phyloP scores from a whole-genome alignment of 768 basidiomycete genomes.

The Agrocybe praecox region DNA sequence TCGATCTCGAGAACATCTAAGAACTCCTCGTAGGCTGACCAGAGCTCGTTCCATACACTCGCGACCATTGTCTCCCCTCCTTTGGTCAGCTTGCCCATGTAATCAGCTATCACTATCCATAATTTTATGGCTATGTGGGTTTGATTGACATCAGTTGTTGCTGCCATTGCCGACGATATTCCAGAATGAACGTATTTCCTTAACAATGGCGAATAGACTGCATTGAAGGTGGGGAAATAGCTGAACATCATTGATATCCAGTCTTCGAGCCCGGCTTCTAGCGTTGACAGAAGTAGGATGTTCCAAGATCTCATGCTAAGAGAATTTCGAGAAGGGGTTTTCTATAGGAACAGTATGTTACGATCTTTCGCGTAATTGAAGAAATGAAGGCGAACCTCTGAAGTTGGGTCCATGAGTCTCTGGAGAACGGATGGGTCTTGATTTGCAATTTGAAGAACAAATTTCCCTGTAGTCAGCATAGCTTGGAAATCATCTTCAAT shows the following conservation, averaged over 20 bases:
- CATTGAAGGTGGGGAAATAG: constrained; percentile 53
- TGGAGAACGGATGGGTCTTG: constrained; percentile 44
- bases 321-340: constrained; percentile 28
- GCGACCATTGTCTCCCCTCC: constrained; percentile 34
- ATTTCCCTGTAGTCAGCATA: constrained; percentile 50
- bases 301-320: constrained; percentile 66
- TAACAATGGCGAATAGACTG: constrained; percentile 48
- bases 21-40: constrained; percentile 68
- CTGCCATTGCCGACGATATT: constrained; percentile 38
- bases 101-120: constrained; percentile 65
- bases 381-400: constrained; percentile 10
- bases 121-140: constrained; percentile 71
- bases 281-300: constrained; percentile 54
- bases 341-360: constrained; percentile 25
- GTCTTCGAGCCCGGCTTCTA: constrained; percentile 40
- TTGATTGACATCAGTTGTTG: constrained; percentile 64
- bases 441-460: constrained; percentile 51
- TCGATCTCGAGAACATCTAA: constrained; percentile 52
- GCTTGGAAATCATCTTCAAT: constrained; percentile 56
- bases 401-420: constrained; percentile 31
- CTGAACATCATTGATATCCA: constrained; percentile 45
- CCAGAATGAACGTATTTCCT: constrained; percentile 40
- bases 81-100: constrained; percentile 26
- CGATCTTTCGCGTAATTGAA: background rate
- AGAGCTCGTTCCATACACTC: constrained; percentile 75